phyloP scores from a whole-genome alignment of 2,329 filamentous ascomycete genomes.

The Akanthomyces muscarius region DNA sequence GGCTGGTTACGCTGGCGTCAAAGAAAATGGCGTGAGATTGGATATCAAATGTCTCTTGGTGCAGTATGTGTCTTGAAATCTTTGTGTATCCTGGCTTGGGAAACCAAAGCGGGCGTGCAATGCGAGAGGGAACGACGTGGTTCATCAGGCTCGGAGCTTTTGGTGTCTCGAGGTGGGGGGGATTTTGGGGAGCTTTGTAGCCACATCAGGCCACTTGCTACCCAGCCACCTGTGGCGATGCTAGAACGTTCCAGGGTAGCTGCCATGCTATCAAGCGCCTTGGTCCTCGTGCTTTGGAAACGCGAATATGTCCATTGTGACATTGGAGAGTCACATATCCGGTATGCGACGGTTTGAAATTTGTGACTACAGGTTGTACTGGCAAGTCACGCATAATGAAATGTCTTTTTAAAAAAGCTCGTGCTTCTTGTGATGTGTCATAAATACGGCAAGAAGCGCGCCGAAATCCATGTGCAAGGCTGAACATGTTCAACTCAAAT shows the following conservation, averaged over 20 bases:
- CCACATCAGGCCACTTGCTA: not conserved
- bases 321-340: not conserved
- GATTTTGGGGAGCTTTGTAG: not conserved
- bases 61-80: not conserved
- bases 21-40: not conserved
- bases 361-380: not conserved
- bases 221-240: constrained; percentile 8
- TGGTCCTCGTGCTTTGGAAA: not conserved
- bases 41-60: not conserved
- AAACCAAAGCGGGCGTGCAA: not conserved
- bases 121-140: constrained; percentile 4
- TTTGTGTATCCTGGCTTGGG: not conserved
- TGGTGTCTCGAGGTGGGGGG: constrained; percentile 6
- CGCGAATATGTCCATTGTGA: not conserved
- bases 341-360: not conserved
- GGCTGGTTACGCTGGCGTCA: not conserved
- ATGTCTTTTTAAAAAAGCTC: not conserved
- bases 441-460: too few species aligned
- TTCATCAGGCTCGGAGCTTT: constrained; percentile 2
- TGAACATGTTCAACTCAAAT: too few species aligned
- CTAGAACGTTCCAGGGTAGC: constrained; percentile 6
- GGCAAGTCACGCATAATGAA: not conserved
- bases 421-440: too few species aligned
- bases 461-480: too few species aligned
- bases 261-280: not conserved